Evolutionary conservation across 2,329 filamentous ascomycete genomes (phyloP), one percentile per base, ranked within the genome.

Genomic region (Fusarium xyrophilum): DNA sequence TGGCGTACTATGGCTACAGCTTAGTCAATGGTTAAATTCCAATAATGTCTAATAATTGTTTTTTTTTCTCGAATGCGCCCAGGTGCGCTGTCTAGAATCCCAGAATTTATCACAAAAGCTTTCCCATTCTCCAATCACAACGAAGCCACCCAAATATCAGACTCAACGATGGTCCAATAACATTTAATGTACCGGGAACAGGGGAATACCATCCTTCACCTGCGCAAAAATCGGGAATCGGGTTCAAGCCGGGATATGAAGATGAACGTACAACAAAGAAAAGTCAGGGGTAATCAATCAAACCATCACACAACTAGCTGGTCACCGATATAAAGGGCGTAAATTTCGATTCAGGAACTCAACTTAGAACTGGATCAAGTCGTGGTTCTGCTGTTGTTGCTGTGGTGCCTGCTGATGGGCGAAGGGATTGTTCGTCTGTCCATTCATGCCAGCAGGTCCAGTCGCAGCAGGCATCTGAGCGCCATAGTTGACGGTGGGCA

Each of bases 361-460:
- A 39, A 54, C 32, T 76, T 84, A 90, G 70, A 90, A 88, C 75
- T 89, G 87, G 71, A 90, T 90, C 69, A 90, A 79, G 74, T 90
- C 87, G 76, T 86, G 83, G 65, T 83, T 82, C 72, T 84, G 83
- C 44, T 79, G 78, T 61, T 82, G 79, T 65, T 83, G 81, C 72
- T 85, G 85, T 65, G 65, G 65, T 36, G 38, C 59, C 67, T 82
- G 78, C 70, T 82, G 74, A 19, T 72, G 76, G n/a, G 84, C 85
- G 73, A 89, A 90, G 0, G 88, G 88, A 70, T 90, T 90, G 76
- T 80, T 84, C 63, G 76, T 82, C 58, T 82, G 81, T 27, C 86
- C 84, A 67, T 85, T 86, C 79, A 86, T 82, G 13, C 84, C 84
- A 5, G 84, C 85, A 17, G 85, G 85, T 0, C 86, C 85, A 11